phyloP scores from a whole-genome alignment of 179 eudicot species.

The Sideroxylon spinosum region DNA sequence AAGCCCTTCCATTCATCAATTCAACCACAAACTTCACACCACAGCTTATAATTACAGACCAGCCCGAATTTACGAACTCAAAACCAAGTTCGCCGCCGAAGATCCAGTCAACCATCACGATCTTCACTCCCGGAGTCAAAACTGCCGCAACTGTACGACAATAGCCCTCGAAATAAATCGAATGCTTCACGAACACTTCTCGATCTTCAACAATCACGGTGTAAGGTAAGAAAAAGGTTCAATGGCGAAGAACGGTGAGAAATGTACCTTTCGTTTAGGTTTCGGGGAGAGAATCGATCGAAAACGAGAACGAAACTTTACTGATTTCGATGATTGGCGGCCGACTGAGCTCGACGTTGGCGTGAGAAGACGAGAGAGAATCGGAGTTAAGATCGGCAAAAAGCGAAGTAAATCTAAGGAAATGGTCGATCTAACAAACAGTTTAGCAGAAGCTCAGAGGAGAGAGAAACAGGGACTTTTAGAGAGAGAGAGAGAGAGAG shows the following conservation, averaged over 20 bases:
- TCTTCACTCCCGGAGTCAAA: conserved; percentile 14
- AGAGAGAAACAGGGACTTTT: conserved; percentile 14
- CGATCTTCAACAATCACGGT: background rate
- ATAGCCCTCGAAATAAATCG: background rate
- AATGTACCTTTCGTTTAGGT: conserved; percentile 10
- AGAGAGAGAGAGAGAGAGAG: conserved; percentile 12
- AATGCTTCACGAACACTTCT: conserved; percentile 7
- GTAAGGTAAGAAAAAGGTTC: background rate
- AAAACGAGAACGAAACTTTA: conserved; percentile 12
- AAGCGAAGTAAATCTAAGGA: conserved; percentile 23
- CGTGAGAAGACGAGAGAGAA: conserved; percentile 4
- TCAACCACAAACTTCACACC: conserved; percentile 10
- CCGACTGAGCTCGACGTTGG: conserved; percentile 18
- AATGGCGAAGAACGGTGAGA: conserved; percentile 4
- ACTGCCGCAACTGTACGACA: background rate
- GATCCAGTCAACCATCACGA: conserved; percentile 7
- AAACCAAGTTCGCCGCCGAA: background rate
- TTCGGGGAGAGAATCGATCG: conserved; percentile 10
- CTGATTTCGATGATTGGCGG: conserved; percentile 23
- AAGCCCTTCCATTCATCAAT: conserved; percentile 42
- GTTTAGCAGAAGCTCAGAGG: conserved; percentile 37
- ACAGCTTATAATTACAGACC: background rate
- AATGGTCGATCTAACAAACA: conserved; percentile 37
- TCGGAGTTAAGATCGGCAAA: conserved; percentile 27
- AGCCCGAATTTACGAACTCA: background rate